A percentile compares a stretch with the other conserved stretches of the same genome.
Conservation (phyloP, 495 filamentous ascomycete genomes). For the Talaromyces nanjingensis region DNA sequence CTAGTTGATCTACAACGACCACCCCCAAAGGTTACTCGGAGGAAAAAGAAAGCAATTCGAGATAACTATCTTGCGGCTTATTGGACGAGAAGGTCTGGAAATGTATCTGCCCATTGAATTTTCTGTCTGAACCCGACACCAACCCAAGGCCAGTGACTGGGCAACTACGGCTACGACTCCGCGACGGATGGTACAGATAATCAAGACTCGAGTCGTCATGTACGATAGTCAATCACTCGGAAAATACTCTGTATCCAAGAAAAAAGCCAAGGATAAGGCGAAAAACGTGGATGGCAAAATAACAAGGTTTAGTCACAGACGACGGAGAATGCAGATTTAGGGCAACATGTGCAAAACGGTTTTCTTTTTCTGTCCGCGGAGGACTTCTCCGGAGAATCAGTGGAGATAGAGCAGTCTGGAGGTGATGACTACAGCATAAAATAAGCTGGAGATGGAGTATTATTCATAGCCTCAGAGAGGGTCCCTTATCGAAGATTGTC, state of each 20-base stretch:
- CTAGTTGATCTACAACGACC: background rate
- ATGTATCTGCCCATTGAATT: background rate
- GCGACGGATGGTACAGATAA: background rate
- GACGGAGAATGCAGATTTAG: background rate
- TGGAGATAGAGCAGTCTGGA: background rate
- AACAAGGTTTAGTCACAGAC: background rate
- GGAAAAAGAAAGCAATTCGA: background rate
- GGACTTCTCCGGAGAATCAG: constrained; percentile 6
- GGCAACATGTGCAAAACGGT: background rate
- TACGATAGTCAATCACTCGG: background rate
- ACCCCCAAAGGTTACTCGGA: background rate
- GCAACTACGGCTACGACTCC: background rate
- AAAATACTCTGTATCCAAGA: background rate
- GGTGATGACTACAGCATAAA: background rate
- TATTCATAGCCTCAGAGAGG: background rate
- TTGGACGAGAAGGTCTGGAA: background rate
- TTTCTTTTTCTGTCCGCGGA: background rate
- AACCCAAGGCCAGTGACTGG: background rate
- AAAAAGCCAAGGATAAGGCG: background rate
- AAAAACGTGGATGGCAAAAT: background rate
- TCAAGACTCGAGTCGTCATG: background rate
- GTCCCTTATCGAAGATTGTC: background rate
- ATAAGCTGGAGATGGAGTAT: background rate
- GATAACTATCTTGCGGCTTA: background rate
- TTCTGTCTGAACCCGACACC: background rate